Conservation (phyloP, 257 asterid species). For the Solanum paucissectum region DNA sequence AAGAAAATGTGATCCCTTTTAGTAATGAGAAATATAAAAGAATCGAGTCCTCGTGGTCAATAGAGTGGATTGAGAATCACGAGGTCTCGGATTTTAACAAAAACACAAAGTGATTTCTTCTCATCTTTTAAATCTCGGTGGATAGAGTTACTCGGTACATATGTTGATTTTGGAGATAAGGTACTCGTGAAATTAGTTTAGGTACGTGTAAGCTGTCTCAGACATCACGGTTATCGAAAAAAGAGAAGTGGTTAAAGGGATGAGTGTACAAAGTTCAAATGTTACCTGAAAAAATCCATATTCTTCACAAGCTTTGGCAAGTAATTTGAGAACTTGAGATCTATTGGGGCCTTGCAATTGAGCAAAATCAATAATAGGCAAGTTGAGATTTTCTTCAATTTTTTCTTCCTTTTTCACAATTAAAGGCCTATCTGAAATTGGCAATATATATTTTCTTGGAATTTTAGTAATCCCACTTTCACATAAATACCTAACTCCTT, state of each 20-base stretch:
- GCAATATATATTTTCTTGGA: conserved; percentile 20
- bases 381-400: neutral
- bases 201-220: neutral
- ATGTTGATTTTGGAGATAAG: neutral
- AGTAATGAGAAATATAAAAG: neutral
- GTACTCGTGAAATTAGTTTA: neutral
- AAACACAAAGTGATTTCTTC: neutral
- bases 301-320: conserved; percentile 19
- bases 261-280: neutral
- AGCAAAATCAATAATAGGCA: conserved; percentile 24
- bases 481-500: conserved; percentile 21
- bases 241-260: neutral
- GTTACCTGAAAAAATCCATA: conserved; percentile 27
- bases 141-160: neutral
- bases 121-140: neutral
- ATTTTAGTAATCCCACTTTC: conserved; percentile 7
- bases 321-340: conserved; percentile 10
- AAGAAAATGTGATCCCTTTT: neutral
- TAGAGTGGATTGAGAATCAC: neutral
- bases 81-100: neutral
- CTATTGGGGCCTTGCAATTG: conserved; percentile 17
- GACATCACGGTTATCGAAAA: neutral
- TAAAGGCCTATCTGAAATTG: conserved; percentile 16
- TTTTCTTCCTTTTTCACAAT: neutral
- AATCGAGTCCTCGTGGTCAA: neutral